Evolutionary conservation across 2,329 filamentous ascomycete species (phyloP).

Genomic region (Pestalotiopsis sp.): DNA sequence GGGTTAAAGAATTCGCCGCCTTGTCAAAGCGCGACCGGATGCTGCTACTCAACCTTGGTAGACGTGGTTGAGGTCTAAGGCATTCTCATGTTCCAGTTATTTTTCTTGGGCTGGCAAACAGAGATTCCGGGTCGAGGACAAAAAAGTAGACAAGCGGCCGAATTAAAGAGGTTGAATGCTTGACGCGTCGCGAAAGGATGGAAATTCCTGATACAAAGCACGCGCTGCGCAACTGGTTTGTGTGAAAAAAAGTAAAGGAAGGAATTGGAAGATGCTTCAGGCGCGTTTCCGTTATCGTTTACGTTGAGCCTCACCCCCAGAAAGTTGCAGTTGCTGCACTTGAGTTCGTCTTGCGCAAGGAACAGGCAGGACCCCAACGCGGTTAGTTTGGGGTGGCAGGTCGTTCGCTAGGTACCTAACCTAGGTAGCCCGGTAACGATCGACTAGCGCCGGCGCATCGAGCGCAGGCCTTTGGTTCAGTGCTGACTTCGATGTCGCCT

Average conservation of each 20-base stretch:
- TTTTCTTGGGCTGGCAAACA: neutral
- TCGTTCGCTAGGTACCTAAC: too few species aligned
- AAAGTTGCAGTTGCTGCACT: neutral
- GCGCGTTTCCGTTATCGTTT: slow-evolving; percentile 8
- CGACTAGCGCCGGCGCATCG: too few species aligned
- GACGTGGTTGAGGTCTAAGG: neutral
- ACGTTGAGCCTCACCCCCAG: slow-evolving; percentile 7
- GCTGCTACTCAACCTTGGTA: neutral
- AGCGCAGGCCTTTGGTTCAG: too few species aligned
- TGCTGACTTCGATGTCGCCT: too few species aligned
- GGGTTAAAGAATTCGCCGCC: neutral
- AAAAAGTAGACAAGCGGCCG: neutral
- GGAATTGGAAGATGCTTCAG: neutral
- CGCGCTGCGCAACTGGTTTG: neutral
- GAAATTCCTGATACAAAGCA: neutral
- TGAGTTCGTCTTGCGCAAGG: neutral
- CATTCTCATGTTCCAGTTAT: neutral
- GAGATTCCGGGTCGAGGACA: neutral
- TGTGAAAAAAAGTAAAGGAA: neutral
- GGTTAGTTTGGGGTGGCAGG: neutral
- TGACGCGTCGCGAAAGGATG: neutral
- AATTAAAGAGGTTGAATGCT: neutral
- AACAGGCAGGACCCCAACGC: neutral
- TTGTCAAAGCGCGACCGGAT: neutral
- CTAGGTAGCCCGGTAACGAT: too few species aligned